Evolutionary conservation across 108 stramenopile species (phyloP).

Genomic region (Fistulifera solaris): DNA sequence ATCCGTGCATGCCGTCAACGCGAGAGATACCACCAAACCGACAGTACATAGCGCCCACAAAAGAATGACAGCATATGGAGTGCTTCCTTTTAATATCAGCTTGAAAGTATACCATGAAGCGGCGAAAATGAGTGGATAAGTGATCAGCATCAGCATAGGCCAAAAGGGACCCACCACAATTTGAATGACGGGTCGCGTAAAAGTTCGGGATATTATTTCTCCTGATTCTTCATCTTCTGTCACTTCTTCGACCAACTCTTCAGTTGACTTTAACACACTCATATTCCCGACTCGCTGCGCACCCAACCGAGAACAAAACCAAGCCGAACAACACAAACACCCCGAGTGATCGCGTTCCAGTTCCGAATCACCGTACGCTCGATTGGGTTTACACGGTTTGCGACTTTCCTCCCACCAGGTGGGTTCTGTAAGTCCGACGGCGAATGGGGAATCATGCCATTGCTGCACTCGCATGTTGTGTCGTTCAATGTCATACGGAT

Average conservation of each 20-base stretch:
- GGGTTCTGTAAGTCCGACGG: constrained; percentile 64
- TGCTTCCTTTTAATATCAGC: constrained; percentile 4
- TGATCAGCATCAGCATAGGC: constrained; percentile 82
- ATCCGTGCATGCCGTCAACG: constrained; percentile 42
- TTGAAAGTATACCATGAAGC: constrained; percentile 16
- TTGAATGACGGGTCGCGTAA: constrained; percentile 33
- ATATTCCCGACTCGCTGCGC: constrained; percentile 82
- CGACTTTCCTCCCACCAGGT: constrained; percentile 59
- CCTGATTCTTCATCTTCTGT: constrained; percentile 43
- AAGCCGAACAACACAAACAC: constrained; percentile 54
- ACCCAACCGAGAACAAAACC: constrained; percentile 55
- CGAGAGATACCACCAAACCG: constrained; percentile 30
- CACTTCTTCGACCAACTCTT: constrained; percentile 55
- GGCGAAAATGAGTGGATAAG: constrained; percentile 79
- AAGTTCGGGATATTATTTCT: constrained; percentile 19
- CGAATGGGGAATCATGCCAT: constrained; percentile 67
- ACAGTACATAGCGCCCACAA: constrained; percentile 17
- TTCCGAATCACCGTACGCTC: constrained; percentile 9
- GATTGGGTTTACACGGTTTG: background rate
- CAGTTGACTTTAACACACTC: constrained; percentile 64
- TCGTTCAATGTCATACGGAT: constrained; percentile 2
- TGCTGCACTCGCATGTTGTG: constrained; percentile 5
- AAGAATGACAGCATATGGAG: constrained; percentile 21
- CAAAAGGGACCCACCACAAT: constrained; percentile 86
- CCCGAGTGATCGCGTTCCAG: constrained; percentile 41